phyloP scores from a whole-genome alignment of 371 early-diverging fungal species.

The Zopfochytrium polystomum region DNA sequence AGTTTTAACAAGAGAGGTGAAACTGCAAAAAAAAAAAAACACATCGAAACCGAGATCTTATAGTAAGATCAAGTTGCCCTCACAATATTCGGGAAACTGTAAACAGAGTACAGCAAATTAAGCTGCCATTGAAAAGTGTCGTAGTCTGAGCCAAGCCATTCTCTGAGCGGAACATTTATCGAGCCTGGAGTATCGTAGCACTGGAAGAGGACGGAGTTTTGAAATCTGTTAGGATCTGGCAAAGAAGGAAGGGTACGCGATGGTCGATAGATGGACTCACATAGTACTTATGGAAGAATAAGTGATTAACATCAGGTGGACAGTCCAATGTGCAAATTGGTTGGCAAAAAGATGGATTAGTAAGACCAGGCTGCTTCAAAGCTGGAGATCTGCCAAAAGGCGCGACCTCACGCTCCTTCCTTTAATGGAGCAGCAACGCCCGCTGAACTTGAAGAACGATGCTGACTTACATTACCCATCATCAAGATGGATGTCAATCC shows the following conservation, averaged over 20 bases:
- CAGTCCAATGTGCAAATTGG: background rate
- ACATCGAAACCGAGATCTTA: background rate
- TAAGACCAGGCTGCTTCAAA: too few relatives aligned
- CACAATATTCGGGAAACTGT: constrained; percentile 70
- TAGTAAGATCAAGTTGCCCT: constrained; percentile 18
- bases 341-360: too few relatives aligned
- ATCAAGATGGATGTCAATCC: background rate
- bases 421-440: background rate
- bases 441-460: background rate
- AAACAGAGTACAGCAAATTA: constrained; percentile 51
- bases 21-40: background rate
- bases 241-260: background rate
- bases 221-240: background rate
- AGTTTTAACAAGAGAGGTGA: background rate
- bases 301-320: too few relatives aligned
- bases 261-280: background rate
- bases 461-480: background rate
- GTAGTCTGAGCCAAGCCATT: constrained; percentile 33
- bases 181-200: constrained; percentile 62
- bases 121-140: constrained; percentile 44
- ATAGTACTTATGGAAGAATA: background rate
- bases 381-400: too few relatives aligned
- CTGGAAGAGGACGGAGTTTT: constrained; percentile 5
- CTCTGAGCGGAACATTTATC: constrained; percentile 45
- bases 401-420: too few relatives aligned